These are phyloP conservation scores for Houttuynia cordata DNA, from an alignment of 164 flowering plant genomes.

Conservation along the genomic window DNA sequence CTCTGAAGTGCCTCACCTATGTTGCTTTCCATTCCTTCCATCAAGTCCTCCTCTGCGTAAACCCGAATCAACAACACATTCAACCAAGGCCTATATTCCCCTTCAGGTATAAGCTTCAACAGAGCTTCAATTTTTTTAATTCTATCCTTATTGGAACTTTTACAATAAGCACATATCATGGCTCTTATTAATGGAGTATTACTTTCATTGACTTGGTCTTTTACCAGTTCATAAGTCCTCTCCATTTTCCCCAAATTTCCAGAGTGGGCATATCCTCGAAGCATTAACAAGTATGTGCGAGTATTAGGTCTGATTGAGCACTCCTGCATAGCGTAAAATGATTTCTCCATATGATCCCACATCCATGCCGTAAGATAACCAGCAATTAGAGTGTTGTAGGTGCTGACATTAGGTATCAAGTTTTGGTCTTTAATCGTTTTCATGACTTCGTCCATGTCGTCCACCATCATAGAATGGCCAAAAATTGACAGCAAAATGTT, in stretches of 20 bases:
- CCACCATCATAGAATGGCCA: slow-evolving; percentile 58
- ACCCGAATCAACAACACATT: slow-evolving; percentile 54
- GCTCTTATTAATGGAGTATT: slow-evolving; percentile 32
- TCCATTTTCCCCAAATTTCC: slow-evolving; percentile 71
- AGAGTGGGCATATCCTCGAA: slow-evolving; percentile 71
- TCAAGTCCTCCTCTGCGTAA: slow-evolving; percentile 61
- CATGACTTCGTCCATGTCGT: slow-evolving; percentile 57
- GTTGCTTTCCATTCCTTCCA: slow-evolving; percentile 55
- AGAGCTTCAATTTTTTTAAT: slow-evolving; percentile 47
- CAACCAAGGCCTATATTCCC: slow-evolving; percentile 46
- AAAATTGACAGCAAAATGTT: slow-evolving; percentile 70
- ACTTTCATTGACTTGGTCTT: slow-evolving; percentile 24
- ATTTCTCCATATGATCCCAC: slow-evolving; percentile 77
- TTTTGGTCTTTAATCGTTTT: slow-evolving; percentile 28
- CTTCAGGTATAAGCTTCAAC: slow-evolving; percentile 36
- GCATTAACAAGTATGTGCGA: slow-evolving; percentile 49
- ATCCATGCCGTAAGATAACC: slow-evolving; percentile 87
- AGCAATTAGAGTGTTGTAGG: slow-evolving; percentile 57
- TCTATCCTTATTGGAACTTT: slow-evolving; percentile 35
- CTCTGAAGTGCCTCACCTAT: slow-evolving; percentile 57
- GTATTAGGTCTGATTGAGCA: slow-evolving; percentile 38
- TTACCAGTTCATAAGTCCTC: slow-evolving; percentile 40
- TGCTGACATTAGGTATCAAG: slow-evolving; percentile 37
- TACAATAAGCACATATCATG: slow-evolving; percentile 79
- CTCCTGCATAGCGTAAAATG: slow-evolving; percentile 34